A percentile compares a stretch with the other conserved stretches of the same genome.
phyloP scores from a whole-genome alignment of 106 monocot genomes.

The Cymbidium sinense region DNA sequence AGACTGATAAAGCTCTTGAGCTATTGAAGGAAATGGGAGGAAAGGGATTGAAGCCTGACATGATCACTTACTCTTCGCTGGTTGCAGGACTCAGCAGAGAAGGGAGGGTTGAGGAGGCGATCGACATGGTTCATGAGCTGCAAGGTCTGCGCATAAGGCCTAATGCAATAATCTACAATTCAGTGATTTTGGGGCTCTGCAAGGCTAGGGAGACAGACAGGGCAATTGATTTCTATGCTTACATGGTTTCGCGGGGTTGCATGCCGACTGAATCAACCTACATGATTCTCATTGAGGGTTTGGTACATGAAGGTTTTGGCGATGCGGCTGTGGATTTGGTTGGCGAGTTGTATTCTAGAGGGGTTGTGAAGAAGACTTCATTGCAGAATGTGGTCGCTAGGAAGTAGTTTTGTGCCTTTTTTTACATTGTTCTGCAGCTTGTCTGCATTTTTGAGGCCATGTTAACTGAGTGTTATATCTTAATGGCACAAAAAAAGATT shows the following conservation, averaged over 20 bases:
- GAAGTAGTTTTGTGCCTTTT: conserved; percentile 13
- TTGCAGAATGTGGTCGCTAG: conserved; percentile 42
- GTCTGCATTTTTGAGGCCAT: neutral
- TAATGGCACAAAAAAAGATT: neutral
- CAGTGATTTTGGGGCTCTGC: conserved; percentile 59
- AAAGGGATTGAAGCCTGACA: conserved; percentile 63
- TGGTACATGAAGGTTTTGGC: conserved; percentile 64
- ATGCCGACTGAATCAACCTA: conserved; percentile 85
- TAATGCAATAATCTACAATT: conserved; percentile 57
- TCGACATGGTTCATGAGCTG: conserved; percentile 43
- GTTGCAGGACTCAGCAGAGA: conserved; percentile 77
- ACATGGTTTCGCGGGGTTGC: conserved; percentile 64
- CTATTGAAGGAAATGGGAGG: conserved; percentile 64
- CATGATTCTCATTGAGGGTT: conserved; percentile 67
- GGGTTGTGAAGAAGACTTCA: conserved; percentile 62
- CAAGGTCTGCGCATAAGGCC: conserved; percentile 44
- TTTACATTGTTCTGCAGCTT: neutral
- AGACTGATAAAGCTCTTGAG: conserved; percentile 36
- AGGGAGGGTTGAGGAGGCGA: conserved; percentile 59
- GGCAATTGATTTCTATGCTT: conserved; percentile 67
- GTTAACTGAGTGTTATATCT: too few relatives aligned
- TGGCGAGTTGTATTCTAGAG: conserved; percentile 53
- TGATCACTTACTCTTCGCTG: conserved; percentile 71
- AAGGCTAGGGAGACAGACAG: conserved; percentile 57
- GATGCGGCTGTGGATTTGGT: conserved; percentile 70